phyloP scores from a whole-genome alignment of 2,329 filamentous ascomycete genomes.

The Talaromyces albobiverticillius region DNA sequence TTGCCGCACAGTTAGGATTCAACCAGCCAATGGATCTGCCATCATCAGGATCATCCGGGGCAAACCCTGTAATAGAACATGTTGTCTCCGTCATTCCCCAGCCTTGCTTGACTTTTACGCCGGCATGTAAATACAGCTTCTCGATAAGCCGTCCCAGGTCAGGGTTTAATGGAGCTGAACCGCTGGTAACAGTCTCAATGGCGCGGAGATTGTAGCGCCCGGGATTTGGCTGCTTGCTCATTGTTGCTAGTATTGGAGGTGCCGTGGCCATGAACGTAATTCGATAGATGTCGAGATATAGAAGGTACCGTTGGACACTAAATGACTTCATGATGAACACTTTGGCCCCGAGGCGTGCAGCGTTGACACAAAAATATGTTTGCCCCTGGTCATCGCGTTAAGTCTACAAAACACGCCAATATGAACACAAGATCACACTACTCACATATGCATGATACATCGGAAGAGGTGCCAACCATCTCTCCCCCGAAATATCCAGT shows the following conservation, averaged over 20 bases:
- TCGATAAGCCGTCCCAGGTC: background rate
- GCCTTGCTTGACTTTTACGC: slow-evolving; percentile 64
- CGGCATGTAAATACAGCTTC: slow-evolving; percentile 28
- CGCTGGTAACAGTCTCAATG: background rate
- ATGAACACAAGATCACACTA: background rate
- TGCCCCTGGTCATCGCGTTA: background rate
- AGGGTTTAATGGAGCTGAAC: background rate
- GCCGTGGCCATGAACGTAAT: background rate
- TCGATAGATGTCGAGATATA: slow-evolving; percentile 3
- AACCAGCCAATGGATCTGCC: background rate
- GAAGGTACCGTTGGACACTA: background rate
- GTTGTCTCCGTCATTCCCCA: slow-evolving; percentile 62
- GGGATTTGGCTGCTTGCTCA: background rate
- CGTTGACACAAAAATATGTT: slow-evolving; percentile 1
- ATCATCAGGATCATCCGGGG: slow-evolving; percentile 4
- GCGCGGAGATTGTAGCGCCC: background rate
- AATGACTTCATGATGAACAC: slow-evolving; percentile 3
- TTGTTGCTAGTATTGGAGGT: background rate
- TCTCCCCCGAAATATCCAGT: slow-evolving; percentile 27
- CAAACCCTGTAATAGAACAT: background rate
- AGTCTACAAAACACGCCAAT: too few relatives aligned
- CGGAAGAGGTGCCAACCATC: slow-evolving; percentile 66
- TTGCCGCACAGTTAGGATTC: background rate
- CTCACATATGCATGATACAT: slow-evolving; percentile 65
- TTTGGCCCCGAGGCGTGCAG: background rate